Percentiles rank a stretch among this genome's conserved stretches.
These are phyloP conservation scores for Pichia nakasei DNA, from an alignment of 805 yeast genomes.

Conservation along the genomic window DNA sequence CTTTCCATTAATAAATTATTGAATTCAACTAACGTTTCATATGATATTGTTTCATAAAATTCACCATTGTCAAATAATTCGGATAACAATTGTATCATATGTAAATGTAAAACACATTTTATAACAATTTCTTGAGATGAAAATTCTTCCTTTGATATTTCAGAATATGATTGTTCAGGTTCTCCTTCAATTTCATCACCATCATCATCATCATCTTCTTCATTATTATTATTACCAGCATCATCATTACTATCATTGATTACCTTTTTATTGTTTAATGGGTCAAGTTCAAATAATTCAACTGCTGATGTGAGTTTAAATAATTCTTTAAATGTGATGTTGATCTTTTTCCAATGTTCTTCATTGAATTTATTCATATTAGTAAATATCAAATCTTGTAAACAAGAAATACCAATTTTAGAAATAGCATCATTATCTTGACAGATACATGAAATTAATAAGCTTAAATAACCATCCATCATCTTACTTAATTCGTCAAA, in stretches of 20 bases:
- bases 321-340: slow-evolving; percentile 53
- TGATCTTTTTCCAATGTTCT: slow-evolving; percentile 69
- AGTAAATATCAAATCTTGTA: slow-evolving; percentile 68
- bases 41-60: slow-evolving; percentile 65
- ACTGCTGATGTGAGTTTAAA: slow-evolving; percentile 80
- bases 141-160: slow-evolving; percentile 28
- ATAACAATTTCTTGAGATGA: slow-evolving; percentile 55
- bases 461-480: slow-evolving; percentile 68
- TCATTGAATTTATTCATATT: slow-evolving; percentile 57
- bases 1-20: slow-evolving; percentile 56
- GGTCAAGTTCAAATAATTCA: slow-evolving; percentile 65
- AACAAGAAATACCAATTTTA: slow-evolving; percentile 84
- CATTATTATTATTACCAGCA: slow-evolving; percentile 10
- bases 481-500: slow-evolving; percentile 67
- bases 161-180: slow-evolving; percentile 4
- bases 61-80: slow-evolving; percentile 66
- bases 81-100: slow-evolving; percentile 78
- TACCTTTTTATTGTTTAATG: slow-evolving; percentile 24
- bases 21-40: slow-evolving; percentile 48
- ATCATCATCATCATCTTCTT: slow-evolving; percentile 18
- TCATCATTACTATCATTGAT: slow-evolving; percentile 12
- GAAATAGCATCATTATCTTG: slow-evolving; percentile 97
- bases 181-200: slow-evolving; percentile 14
- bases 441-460: slow-evolving; percentile 81
- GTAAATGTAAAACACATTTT: slow-evolving; percentile 82